These are phyloP conservation scores for Debaryomyces tyrocola DNA, from an alignment of 805 yeast genomes.

Conservation along the genomic window DNA sequence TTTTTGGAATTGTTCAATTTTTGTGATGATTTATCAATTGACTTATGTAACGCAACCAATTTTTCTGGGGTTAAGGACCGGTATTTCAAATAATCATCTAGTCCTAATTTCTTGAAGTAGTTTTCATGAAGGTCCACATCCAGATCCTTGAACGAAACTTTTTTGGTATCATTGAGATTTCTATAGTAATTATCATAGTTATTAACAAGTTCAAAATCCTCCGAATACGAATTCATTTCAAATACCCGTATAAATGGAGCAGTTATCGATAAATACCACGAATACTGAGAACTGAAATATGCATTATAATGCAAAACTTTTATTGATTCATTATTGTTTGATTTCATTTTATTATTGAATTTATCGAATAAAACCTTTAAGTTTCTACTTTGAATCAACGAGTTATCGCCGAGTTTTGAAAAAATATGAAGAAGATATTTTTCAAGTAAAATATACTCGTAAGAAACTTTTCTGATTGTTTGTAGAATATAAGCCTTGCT, in stretches of 20 bases:
- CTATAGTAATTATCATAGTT: conserved; percentile 16
- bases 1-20: conserved; percentile 9
- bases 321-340: conserved; percentile 17
- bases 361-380: conserved; percentile 21
- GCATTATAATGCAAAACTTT: conserved; percentile 36
- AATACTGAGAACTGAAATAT: conserved; percentile 31
- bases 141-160: conserved; percentile 18
- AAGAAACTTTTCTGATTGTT: conserved; percentile 32
- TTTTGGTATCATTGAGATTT: conserved; percentile 9
- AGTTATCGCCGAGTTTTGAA: conserved; percentile 32
- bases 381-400: conserved; percentile 26
- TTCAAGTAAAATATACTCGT: conserved; percentile 40
- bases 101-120: conserved; percentile 19
- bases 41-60: conserved; percentile 18
- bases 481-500: conserved; percentile 25
- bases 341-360: conserved; percentile 15
- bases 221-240: conserved; percentile 32
- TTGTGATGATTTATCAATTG: conserved; percentile 19
- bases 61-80: conserved; percentile 13
- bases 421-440: conserved; percentile 38
- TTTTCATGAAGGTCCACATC: conserved; percentile 21
- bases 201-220: conserved; percentile 17
- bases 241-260: conserved; percentile 37
- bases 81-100: conserved; percentile 19
- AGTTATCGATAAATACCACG: conserved; percentile 38